Conservation (phyloP, 2,329 filamentous ascomycete genomes). For the Fusarium brachygibbosum region DNA sequence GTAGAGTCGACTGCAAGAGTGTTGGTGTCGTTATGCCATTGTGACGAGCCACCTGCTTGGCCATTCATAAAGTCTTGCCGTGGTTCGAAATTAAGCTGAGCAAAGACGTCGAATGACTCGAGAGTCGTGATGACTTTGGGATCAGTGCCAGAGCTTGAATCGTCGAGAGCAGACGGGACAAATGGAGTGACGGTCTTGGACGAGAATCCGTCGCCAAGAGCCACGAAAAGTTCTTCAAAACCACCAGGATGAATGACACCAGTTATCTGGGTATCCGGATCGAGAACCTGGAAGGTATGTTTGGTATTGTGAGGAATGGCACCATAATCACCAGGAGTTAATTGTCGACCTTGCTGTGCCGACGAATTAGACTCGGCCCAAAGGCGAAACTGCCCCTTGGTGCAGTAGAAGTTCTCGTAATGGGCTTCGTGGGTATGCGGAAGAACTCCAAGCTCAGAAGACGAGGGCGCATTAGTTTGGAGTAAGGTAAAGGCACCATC, state of each 20-base stretch:
- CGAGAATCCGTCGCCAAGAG: neutral
- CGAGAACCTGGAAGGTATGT: constrained; percentile 2
- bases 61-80: neutral
- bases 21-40: neutral
- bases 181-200: neutral
- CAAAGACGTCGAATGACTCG: constrained; percentile 1
- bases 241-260: constrained; percentile 4
- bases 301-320: neutral
- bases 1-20: neutral
- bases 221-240: constrained; percentile 4
- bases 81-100: constrained; percentile 1
- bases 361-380: neutral
- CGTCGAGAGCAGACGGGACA: neutral
- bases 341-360: constrained; percentile 3
- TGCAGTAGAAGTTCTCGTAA: constrained; percentile 9
- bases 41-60: neutral
- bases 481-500: constrained; percentile 5
- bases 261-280: constrained; percentile 9
- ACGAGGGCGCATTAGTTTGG: constrained; percentile 8
- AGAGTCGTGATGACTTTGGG: neutral
- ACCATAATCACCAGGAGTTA: neutral
- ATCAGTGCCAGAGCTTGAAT: constrained; percentile 3
- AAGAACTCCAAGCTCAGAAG: constrained; percentile 3
- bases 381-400: constrained; percentile 2
- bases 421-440: constrained; percentile 2